phyloP scores from a whole-genome alignment of 192 early-diverging fungal genomes.

The Coemansia sp. region DNA sequence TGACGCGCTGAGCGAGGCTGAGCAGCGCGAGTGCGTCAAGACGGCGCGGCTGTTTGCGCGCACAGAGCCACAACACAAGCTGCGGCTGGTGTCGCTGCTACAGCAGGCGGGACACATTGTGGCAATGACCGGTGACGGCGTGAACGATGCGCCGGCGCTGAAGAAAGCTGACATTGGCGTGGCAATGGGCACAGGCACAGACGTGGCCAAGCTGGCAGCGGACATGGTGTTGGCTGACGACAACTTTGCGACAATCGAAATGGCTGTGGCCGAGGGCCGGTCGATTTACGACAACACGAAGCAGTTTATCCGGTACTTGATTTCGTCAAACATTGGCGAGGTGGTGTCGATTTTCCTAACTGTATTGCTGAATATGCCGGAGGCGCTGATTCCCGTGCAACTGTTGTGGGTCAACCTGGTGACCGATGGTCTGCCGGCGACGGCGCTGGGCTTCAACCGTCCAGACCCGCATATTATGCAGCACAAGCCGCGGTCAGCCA shows the following conservation, averaged over 20 bases:
- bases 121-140: conserved; percentile 92
- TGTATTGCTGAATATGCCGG: conserved; percentile 93
- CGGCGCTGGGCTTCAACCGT: conserved; percentile 97
- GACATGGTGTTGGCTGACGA: conserved; percentile 99
- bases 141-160: conserved; percentile 97
- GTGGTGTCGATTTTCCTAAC: conserved; percentile 97
- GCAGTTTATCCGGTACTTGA: conserved; percentile 98
- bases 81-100: conserved; percentile 88
- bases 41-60: conserved; percentile 87
- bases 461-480: conserved; percentile 97
- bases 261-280: conserved; percentile 96
- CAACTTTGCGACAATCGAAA: conserved; percentile 98
- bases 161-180: conserved; percentile 99
- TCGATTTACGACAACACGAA: conserved; percentile 99
- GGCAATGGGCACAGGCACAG: conserved; percentile 98
- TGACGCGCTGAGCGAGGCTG: conserved; percentile 71
- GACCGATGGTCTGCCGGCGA: conserved; percentile 95
- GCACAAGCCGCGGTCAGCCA: conserved; percentile 76
- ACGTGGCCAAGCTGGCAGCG: conserved; percentile 96
- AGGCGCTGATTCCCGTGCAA: conserved; percentile 97
- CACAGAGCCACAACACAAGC: conserved; percentile 95
- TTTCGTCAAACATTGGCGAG: conserved; percentile 98
- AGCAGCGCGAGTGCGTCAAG: conserved; percentile 72
- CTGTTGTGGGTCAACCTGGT: conserved; percentile 99
- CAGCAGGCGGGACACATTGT: conserved; percentile 65